Evolutionary conservation across 2,329 filamentous ascomycete genomes (phyloP).

Genomic region (Thielaviopsis ethacetica): DNA sequence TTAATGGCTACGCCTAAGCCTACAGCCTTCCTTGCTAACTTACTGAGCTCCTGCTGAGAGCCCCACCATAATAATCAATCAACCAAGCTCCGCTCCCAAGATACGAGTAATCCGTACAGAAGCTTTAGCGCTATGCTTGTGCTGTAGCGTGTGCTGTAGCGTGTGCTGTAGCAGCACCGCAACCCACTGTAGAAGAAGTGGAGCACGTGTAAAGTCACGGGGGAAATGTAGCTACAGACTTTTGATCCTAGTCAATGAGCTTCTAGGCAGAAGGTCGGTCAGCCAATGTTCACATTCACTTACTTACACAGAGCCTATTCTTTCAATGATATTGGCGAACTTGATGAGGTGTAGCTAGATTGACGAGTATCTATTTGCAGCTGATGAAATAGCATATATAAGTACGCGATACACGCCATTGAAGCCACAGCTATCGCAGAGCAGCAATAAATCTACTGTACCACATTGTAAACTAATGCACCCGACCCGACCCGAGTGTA

Average conservation of each 20-base stretch:
- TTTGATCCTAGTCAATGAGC: not conserved
- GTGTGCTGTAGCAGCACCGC: not conserved
- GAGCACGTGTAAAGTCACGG: conserved; percentile 6
- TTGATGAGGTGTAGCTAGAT: no score
- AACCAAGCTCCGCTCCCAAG: conserved; percentile 1
- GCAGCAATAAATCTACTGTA: no score
- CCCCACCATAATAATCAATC: conserved; percentile 8
- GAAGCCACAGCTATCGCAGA: no score
- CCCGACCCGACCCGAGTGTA: no score
- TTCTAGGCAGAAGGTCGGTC: not conserved
- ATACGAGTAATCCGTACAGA: no score
- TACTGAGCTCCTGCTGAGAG: conserved; percentile 2
- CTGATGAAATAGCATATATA: no score
- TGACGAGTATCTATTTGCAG: no score
- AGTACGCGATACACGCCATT: no score
- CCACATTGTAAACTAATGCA: no score
- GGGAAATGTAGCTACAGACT: not conserved
- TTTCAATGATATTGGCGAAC: not conserved
- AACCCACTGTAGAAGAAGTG: not conserved
- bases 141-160: no score
- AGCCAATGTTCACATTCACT: not conserved
- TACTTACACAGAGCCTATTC: not conserved
- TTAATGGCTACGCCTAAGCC: not conserved
- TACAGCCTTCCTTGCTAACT: conserved; percentile 6
- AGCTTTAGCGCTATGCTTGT: not conserved